These are phyloP conservation scores for Penicillium sp. DNA, from an alignment of 2,329 filamentous ascomycete species.

Conservation along the genomic window DNA sequence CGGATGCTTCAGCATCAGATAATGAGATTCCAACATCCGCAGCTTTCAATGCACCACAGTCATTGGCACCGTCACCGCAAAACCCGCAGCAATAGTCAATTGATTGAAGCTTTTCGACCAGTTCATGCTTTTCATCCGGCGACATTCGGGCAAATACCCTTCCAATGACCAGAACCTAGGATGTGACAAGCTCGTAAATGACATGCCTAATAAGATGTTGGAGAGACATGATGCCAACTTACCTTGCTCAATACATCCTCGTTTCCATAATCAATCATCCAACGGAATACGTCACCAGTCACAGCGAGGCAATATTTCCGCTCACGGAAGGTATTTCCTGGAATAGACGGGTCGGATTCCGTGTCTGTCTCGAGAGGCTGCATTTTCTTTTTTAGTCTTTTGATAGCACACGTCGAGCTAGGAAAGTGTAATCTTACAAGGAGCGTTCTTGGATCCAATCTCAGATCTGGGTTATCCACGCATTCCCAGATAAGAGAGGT, in stretches of 20 bases:
- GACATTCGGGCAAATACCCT: slow-evolving; percentile 98
- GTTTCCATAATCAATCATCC: slow-evolving; percentile 88
- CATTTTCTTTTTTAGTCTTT: slow-evolving; percentile 1
- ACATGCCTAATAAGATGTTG: not conserved
- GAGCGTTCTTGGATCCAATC: slow-evolving; percentile 75
- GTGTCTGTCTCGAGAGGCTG: slow-evolving; percentile 71
- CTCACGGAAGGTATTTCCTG: slow-evolving; percentile 77
- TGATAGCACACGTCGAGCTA: slow-evolving; percentile 3
- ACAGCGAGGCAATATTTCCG: slow-evolving; percentile 86
- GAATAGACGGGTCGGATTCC: slow-evolving; percentile 75
- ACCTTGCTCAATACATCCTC: slow-evolving; percentile 73
- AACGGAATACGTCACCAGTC: slow-evolving; percentile 91
- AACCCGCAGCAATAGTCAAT: slow-evolving; percentile 95
- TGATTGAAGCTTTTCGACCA: slow-evolving; percentile 94
- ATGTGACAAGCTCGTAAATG: not conserved
- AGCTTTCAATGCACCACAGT: slow-evolving; percentile 93
- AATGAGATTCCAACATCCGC: slow-evolving; percentile 96
- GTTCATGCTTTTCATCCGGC: slow-evolving; percentile 95
- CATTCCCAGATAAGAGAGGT: slow-evolving; percentile 84
- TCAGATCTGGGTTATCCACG: slow-evolving; percentile 79
- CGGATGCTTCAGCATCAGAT: slow-evolving; percentile 94
- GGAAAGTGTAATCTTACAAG: slow-evolving; percentile 45
- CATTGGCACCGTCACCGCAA: slow-evolving; percentile 95
- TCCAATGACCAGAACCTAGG: slow-evolving; percentile 79
- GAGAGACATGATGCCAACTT: slow-evolving; percentile 26